These are phyloP conservation scores for Eimeria necatrix DNA, from an alignment of 169 alveolate genomes.

Conservation along the genomic window DNA sequence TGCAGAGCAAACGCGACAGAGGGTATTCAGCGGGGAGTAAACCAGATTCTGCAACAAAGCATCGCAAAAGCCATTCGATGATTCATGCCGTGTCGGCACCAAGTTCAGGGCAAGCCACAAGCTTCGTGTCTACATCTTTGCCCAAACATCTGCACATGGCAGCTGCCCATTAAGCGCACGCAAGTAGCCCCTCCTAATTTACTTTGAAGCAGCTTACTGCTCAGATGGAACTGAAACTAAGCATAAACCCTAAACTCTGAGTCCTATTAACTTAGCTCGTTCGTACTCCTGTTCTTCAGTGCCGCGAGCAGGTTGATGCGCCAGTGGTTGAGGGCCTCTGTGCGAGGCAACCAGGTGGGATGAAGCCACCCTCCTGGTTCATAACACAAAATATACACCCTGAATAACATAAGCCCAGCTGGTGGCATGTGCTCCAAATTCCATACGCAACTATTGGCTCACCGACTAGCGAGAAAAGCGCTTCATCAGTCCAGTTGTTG, in stretches of 20 bases:
- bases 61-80: background rate
- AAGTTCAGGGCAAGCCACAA: background rate
- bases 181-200: background rate
- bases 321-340: slow-evolving; percentile 78
- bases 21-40: slow-evolving; percentile 40
- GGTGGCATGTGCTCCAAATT: background rate
- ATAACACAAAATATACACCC: background rate
- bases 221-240: background rate
- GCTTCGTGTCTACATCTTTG: background rate
- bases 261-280: background rate
- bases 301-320: slow-evolving; percentile 68
- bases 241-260: background rate
- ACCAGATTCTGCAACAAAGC: background rate
- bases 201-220: background rate
- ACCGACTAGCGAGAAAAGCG: slow-evolving; percentile 56
- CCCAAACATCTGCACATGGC: background rate
- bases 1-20: slow-evolving; percentile 55
- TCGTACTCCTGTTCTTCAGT: slow-evolving; percentile 53
- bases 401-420: too few relatives aligned
- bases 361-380: slow-evolving; percentile 63
- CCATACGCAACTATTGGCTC: background rate
- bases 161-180: background rate
- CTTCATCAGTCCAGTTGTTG: slow-evolving; percentile 61
- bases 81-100: too few relatives aligned
- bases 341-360: slow-evolving; percentile 74